Evolutionary conservation across 352 stramenopile genomes (phyloP), one percentile per base, ranked within the genome.

Genomic region (Pythium apleroticum): DNA sequence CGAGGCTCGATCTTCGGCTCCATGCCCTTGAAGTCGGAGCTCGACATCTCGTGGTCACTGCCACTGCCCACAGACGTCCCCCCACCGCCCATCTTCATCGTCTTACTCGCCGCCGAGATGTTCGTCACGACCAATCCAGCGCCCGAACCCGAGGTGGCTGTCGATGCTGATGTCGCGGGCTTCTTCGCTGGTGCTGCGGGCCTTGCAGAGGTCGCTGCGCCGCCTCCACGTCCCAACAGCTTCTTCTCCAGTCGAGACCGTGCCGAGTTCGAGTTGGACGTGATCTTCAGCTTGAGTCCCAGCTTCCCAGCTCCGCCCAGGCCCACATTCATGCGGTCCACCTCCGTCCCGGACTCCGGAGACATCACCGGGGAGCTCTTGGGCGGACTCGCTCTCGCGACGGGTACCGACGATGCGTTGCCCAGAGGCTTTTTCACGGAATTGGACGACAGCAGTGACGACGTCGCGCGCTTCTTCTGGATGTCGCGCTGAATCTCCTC

Each of bases 401-500:
- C 61, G 4, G 66, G 46, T 2, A 46, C 68, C n/a, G 20, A 50
- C n/a, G 43, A 27, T 0, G 60, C 55, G n/a, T 14, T 39, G 0
- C 49, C 33, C 9, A 65, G 20, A 0, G 73, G 75, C 55, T 83
- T 86, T 46, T 80, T 80, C n/a, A 57, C 39, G 25, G 27, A 59
- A 50, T 46, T 31, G 2, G 52, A 52, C 7, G 52, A 52, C 15
- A 25, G 25, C 17, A 28, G 41, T 4, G 56, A 60, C 14, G 53
- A 37, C 22, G 43, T 30, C 20, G 52, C 71, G 8, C 81, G 75
- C 56, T 90, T 94, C 58, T 81, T 89, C 50, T 83, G 68, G 22
- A 95, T 61, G 58, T 95, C 87, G 54, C 84, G 73, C 59, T 95
- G 87, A 57, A 95, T 95, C 65, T 95, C 83, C 50, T 95, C 87